phyloP scores from a whole-genome alignment of 1,139 yeast species.

The Hyphopichia fennica region DNA sequence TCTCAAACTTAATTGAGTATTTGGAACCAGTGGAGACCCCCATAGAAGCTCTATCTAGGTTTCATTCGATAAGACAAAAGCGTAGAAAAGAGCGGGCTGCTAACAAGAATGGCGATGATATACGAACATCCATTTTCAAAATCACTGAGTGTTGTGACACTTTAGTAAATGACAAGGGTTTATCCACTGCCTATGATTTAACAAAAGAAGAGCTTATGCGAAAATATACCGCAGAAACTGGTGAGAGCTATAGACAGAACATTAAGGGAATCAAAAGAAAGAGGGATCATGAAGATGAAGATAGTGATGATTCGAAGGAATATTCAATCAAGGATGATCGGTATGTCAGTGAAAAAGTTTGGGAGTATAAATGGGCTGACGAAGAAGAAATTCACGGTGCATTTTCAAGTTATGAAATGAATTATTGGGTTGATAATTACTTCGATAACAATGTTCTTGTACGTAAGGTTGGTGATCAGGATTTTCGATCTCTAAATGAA shows the following conservation, averaged over 20 bases:
- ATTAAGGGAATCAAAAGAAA: conserved; percentile 22
- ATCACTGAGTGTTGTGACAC: conserved; percentile 55
- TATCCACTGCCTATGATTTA: conserved; percentile 51
- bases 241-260: conserved; percentile 27
- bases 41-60: conserved; percentile 56
- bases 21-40: conserved; percentile 67
- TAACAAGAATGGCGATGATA: background rate
- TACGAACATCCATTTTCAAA: conserved; percentile 21
- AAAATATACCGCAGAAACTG: conserved; percentile 50
- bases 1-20: conserved; percentile 36
- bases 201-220: conserved; percentile 62
- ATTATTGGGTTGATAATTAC: conserved; percentile 57
- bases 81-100: conserved; percentile 16
- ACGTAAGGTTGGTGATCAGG: conserved; percentile 30
- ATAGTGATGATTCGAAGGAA: conserved; percentile 10
- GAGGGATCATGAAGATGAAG: conserved; percentile 11
- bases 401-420: conserved; percentile 54
- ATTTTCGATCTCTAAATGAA: conserved; percentile 26
- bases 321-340: conserved; percentile 10
- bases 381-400: conserved; percentile 59
- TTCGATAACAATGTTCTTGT: conserved; percentile 53
- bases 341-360: conserved; percentile 37
- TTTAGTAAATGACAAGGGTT: conserved; percentile 39
- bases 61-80: conserved; percentile 25
- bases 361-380: conserved; percentile 64